phyloP scores from a whole-genome alignment of 139 green algal species.

The Volvox reticuliferus region DNA sequence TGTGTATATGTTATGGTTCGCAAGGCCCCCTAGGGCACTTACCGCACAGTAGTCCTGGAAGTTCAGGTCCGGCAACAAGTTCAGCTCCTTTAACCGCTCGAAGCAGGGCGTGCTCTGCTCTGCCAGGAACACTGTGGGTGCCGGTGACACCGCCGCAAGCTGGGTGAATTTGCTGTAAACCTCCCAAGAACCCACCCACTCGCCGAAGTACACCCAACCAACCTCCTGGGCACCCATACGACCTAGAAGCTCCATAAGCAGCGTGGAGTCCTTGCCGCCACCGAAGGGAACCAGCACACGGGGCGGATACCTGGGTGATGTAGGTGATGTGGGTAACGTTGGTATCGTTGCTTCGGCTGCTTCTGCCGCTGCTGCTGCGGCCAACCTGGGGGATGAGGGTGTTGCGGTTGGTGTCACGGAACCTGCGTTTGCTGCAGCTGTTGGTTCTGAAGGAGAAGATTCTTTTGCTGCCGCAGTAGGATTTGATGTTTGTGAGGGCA shows the following conservation, averaged over 20 bases:
- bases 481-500: background rate
- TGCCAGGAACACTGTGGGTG: background rate
- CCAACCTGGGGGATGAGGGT: no score
- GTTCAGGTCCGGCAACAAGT: background rate
- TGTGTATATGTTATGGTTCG: no score
- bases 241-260: slow-evolving; percentile 1
- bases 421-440: background rate
- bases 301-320: background rate
- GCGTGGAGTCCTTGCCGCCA: background rate
- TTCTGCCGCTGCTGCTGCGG: background rate
- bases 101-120: slow-evolving; percentile 11
- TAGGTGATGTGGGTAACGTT: background rate
- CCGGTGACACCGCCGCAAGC: slow-evolving; percentile 1
- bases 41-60: slow-evolving; percentile 6
- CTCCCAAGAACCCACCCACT: slow-evolving; percentile 16
- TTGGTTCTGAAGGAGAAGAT: background rate
- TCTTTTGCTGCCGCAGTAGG: background rate
- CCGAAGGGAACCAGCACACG: slow-evolving; percentile 18
- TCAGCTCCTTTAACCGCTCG: background rate
- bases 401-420: no score
- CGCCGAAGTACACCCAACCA: slow-evolving; percentile 11
- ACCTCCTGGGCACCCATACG: background rate
- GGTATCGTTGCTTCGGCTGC: background rate
- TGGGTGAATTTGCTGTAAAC: background rate
- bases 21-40: background rate